Evolutionary conservation across 345 rosid species (phyloP), one percentile per base, ranked within the genome.

Genomic region (Gynandropsis gynandra): DNA sequence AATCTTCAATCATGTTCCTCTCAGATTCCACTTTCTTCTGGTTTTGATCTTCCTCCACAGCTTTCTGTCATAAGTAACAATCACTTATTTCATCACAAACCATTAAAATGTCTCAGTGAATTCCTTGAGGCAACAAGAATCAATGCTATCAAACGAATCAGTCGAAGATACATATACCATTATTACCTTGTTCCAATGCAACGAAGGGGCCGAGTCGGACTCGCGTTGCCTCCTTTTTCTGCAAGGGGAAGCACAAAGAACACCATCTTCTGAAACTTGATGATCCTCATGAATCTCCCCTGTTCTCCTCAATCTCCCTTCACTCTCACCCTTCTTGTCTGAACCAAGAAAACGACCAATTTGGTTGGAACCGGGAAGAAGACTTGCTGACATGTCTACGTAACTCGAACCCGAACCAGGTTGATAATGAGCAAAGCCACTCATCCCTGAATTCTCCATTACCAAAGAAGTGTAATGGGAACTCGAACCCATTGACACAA

Each of bases 11-110:
- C 6, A 62, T 61, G 59, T 62, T 68, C 63, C 70, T 74, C 41
- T 78, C 87, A 11, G 35, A 50, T 68, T 74, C 86, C 33, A 50
- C 74, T 62, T 76, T 90, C 80, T 82, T 87, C 47, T 78, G 85
- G 39, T 76, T 75, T 47, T 59, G 80, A 62, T 70, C 82, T 49
- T 76, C 76, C 46, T 64, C 86, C 50, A 75, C 81, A 54, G 74
- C 80, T 66, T 66, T 59, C 65, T 66, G 42, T 46, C 27, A 66
- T 47, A 0, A 51, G 47, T 50, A 45, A 65, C 33, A 58, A 8
- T 39, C 19, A 39, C 53, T 50, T 34, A 61, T 65, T 62, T 90
- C 75, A 63, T 42, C 16, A 39, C 32, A 52, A 34, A 60, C 16
- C 52, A 56, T 10, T 56, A 51, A 50, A 67, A 24, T 46, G 16